Evolutionary conservation across 306 rosid species (phyloP).

Genomic region (Betula pendula): DNA sequence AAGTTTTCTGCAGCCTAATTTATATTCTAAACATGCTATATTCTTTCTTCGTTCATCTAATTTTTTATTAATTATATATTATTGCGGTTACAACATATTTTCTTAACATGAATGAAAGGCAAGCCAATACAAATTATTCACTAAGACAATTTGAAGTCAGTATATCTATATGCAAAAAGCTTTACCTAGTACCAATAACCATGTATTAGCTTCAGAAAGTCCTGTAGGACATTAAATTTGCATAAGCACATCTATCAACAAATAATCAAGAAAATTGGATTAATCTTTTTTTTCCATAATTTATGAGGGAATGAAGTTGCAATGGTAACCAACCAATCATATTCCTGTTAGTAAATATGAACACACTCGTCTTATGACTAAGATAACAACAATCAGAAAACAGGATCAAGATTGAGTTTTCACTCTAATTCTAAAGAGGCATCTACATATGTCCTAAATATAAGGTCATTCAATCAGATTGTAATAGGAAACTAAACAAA

Average conservation of each 20-base stretch:
- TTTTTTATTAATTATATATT: background rate
- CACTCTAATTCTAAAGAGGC: background rate
- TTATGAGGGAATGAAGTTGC: background rate
- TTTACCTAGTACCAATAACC: background rate
- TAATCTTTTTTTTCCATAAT: background rate
- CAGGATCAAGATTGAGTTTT: background rate
- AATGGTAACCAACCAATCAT: background rate
- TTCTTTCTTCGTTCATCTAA: background rate
- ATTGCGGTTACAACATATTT: background rate
- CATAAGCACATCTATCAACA: too few relatives aligned
- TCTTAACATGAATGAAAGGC: background rate
- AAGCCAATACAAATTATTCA: background rate
- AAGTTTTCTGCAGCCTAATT: background rate
- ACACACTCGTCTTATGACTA: background rate
- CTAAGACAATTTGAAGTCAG: background rate
- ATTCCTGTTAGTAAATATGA: background rate
- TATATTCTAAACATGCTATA: background rate
- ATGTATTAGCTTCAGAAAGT: background rate
- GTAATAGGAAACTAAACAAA: background rate
- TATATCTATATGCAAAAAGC: background rate
- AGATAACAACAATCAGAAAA: background rate
- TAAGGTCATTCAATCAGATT: background rate
- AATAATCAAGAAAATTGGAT: background rate
- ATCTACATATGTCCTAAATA: background rate
- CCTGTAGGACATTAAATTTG: too few relatives aligned